Evolutionary conservation across 805 yeast species (phyloP).

Genomic region (Candida peoriensis): DNA sequence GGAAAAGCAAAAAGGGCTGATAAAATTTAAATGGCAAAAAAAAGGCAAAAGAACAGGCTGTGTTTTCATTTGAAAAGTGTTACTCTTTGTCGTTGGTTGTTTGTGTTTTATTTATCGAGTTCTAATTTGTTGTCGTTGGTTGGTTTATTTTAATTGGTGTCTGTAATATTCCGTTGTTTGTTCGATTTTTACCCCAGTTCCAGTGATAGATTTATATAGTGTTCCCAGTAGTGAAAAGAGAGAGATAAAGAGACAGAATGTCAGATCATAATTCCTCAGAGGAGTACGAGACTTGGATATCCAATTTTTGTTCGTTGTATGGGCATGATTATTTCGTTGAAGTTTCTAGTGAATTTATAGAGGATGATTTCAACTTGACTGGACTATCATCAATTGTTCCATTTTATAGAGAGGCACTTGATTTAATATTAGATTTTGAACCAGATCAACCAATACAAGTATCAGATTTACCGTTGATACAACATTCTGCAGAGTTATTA

Average conservation of each 20-base stretch:
- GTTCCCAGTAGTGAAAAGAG: no score
- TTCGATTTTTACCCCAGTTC: no score
- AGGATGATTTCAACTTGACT: constrained; percentile 93
- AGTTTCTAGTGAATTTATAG: constrained; percentile 87
- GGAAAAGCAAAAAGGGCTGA: no score
- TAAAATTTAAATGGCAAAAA: no score
- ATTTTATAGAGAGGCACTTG: constrained; percentile 85
- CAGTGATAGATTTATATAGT: no score
- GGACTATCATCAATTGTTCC: constrained; percentile 85
- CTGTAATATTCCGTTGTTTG: no score
- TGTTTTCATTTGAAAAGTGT: no score
- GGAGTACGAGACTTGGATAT: constrained; percentile 51
- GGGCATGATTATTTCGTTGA: constrained; percentile 87
- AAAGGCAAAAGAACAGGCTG: no score
- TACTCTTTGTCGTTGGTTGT: no score
- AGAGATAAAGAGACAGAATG: constrained; percentile 4
- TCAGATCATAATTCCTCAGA: constrained; percentile 26
- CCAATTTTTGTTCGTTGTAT: constrained; percentile 46
- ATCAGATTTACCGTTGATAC: constrained; percentile 69
- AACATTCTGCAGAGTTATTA: constrained; percentile 85
- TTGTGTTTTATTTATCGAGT: no score
- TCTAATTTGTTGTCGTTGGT: no score
- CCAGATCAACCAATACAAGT: constrained; percentile 47
- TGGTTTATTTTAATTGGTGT: no score
- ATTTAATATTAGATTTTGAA: constrained; percentile 81